These are phyloP conservation scores for Magnolia kwangsiensis DNA, from an alignment of 164 flowering plant genomes.

Conservation along the genomic window DNA sequence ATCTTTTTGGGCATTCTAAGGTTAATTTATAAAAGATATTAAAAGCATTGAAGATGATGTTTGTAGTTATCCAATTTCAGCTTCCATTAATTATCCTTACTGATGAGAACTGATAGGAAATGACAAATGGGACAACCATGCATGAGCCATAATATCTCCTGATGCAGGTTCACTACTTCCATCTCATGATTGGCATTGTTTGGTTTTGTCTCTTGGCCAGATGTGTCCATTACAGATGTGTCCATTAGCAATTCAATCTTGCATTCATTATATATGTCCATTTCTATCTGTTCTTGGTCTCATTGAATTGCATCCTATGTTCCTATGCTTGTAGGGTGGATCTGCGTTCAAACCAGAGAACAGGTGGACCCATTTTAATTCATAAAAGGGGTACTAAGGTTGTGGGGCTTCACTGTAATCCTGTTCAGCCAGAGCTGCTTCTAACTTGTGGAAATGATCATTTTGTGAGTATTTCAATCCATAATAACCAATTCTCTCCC, in stretches of 20 bases:
- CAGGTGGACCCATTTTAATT: constrained; percentile 59
- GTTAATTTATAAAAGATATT: no score
- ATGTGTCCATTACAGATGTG: background rate
- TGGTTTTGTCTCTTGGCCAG: background rate
- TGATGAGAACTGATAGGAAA: background rate
- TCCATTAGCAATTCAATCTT: background rate
- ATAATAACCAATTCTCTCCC: background rate
- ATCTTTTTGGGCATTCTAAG: no score
- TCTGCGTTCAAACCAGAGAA: constrained; percentile 48
- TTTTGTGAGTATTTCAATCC: constrained; percentile 55
- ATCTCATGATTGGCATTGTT: background rate
- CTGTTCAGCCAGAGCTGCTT: constrained; percentile 81
- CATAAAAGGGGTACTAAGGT: constrained; percentile 92
- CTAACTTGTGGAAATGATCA: constrained; percentile 96
- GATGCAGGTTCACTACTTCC: background rate
- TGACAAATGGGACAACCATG: background rate
- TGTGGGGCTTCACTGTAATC: constrained; percentile 90
- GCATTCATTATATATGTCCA: background rate
- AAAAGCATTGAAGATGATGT: no score
- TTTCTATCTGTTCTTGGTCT: background rate
- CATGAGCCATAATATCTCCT: background rate
- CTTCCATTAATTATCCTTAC: no score
- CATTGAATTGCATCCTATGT: constrained; percentile 1
- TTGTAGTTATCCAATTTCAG: no score
- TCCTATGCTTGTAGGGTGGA: constrained; percentile 48